phyloP scores from a whole-genome alignment of 1,284 basidiomycete genomes.

The Tylopilus sp. region DNA sequence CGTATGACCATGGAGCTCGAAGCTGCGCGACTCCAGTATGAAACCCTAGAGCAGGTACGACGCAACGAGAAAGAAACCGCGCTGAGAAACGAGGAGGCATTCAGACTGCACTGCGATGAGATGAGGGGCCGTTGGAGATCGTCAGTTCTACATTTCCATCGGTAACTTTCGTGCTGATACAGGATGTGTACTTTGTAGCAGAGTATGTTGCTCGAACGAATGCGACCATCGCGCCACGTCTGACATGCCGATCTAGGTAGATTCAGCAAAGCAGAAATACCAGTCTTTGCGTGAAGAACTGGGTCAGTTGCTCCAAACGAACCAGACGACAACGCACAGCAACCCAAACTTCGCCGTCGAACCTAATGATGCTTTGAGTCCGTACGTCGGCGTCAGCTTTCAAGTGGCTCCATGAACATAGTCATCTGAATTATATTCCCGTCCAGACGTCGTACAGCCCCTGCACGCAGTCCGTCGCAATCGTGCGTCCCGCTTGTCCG shows the following conservation, averaged over 20 bases:
- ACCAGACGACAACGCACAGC: too few species aligned
- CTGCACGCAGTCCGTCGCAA: neutral
- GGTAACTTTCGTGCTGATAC: neutral
- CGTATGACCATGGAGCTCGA: too few species aligned
- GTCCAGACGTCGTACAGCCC: neutral
- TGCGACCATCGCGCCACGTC: neutral
- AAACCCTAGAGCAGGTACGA: neutral
- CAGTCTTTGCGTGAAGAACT: conserved; percentile 1
- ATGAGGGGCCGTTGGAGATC: conserved; percentile 5
- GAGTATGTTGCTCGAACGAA: neutral
- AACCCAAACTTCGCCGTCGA: neutral
- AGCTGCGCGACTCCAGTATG: too few species aligned
- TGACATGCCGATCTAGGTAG: conserved; percentile 3
- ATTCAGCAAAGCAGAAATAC: neutral
- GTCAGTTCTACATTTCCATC: conserved; percentile 2
- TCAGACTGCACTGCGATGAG: neutral
- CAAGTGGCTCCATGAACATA: neutral
- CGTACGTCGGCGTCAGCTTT: conserved; percentile 1
- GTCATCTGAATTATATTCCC: neutral
- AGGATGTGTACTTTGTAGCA: neutral
- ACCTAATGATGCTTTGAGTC: neutral
- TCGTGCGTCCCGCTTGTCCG: neutral
- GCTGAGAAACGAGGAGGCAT: neutral
- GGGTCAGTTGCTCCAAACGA: neutral
- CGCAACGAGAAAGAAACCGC: neutral